phyloP scores from a whole-genome alignment of 2,329 filamentous ascomycete genomes.

The Fusarium chlamydosporum region DNA sequence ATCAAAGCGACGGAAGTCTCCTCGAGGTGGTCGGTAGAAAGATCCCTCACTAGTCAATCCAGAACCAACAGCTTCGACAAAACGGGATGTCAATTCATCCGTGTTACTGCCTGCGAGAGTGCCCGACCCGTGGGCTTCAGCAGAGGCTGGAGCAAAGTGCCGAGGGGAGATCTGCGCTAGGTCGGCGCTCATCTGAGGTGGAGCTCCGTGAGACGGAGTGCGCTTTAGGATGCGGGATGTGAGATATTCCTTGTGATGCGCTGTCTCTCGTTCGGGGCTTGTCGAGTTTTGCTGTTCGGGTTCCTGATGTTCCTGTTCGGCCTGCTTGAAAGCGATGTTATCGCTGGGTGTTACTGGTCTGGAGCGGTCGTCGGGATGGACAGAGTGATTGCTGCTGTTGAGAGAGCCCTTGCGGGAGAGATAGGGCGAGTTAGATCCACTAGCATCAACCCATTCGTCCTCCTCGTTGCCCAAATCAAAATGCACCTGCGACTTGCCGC shows the following conservation, averaged over 20 bases:
- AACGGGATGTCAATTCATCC: constrained; percentile 70
- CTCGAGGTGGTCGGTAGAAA: constrained; percentile 61
- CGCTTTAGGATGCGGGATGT: constrained; percentile 77
- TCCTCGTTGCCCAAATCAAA: constrained; percentile 73
- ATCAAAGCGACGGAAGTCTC: constrained; percentile 52
- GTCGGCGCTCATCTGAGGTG: constrained; percentile 75
- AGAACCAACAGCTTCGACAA: constrained; percentile 67
- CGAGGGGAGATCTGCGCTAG: constrained; percentile 59
- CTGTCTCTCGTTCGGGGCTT: constrained; percentile 59
- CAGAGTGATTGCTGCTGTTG: constrained; percentile 64
- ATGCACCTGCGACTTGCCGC: constrained; percentile 69
- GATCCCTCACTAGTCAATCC: constrained; percentile 66
- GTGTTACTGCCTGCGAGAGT: constrained; percentile 55
- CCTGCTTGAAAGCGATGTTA: constrained; percentile 26
- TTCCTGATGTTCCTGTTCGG: constrained; percentile 29
- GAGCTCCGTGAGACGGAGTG: constrained; percentile 71
- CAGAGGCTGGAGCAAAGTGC: constrained; percentile 54
- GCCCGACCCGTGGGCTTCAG: constrained; percentile 48
- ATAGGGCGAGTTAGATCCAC: constrained; percentile 73
- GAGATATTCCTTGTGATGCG: constrained; percentile 73
- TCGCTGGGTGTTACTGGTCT: constrained; percentile 56
- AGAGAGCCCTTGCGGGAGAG: constrained; percentile 63
- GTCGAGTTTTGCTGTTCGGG: constrained; percentile 35
- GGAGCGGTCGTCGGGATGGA: constrained; percentile 58
- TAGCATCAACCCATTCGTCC: constrained; percentile 78